Percentiles rank a stretch among this genome's conserved stretches.
These are phyloP conservation scores for Chloromonas sp. DNA, from an alignment of 163 green algal species.

Conservation along the genomic window DNA sequence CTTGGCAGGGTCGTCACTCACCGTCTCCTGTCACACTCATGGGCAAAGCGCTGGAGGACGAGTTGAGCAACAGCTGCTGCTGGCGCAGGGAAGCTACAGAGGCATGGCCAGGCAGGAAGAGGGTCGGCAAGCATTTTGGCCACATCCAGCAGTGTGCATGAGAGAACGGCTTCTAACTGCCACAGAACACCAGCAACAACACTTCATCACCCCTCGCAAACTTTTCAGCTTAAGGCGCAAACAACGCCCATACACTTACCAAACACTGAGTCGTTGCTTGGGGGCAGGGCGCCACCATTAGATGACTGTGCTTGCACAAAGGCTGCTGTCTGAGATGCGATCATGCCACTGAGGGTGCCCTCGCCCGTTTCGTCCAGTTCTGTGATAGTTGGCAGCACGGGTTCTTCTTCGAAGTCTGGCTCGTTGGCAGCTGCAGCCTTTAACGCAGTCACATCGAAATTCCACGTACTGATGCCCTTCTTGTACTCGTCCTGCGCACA, in stretches of 20 bases:
- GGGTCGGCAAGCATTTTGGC: background rate
- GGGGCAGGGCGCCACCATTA: background rate
- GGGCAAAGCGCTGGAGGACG: background rate
- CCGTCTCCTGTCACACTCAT: background rate
- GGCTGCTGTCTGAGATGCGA: background rate
- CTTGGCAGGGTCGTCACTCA: background rate
- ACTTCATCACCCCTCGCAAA: too few species aligned
- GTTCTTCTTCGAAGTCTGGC: constrained; percentile 22
- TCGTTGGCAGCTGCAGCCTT: constrained; percentile 67
- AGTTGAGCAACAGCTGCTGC: constrained; percentile 3
- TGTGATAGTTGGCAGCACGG: constrained; percentile 28
- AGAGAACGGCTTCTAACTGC: background rate
- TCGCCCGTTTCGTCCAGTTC: constrained; percentile 17
- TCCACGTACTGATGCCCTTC: constrained; percentile 85
- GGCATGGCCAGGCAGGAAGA: background rate
- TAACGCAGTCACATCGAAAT: constrained; percentile 89
- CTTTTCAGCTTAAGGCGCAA: too few species aligned
- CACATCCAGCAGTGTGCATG: background rate
- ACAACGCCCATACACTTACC: too few species aligned
- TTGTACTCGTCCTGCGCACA: constrained; percentile 67
- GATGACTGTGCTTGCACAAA: constrained; percentile 4
- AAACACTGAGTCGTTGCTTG: too few species aligned
- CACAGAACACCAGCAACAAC: too few species aligned
- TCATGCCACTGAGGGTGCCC: constrained; percentile 9
- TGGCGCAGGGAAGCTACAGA: constrained; percentile 7